These are phyloP conservation scores for Agaricus blazei DNA, from an alignment of 768 basidiomycete species.

Conservation along the genomic window DNA sequence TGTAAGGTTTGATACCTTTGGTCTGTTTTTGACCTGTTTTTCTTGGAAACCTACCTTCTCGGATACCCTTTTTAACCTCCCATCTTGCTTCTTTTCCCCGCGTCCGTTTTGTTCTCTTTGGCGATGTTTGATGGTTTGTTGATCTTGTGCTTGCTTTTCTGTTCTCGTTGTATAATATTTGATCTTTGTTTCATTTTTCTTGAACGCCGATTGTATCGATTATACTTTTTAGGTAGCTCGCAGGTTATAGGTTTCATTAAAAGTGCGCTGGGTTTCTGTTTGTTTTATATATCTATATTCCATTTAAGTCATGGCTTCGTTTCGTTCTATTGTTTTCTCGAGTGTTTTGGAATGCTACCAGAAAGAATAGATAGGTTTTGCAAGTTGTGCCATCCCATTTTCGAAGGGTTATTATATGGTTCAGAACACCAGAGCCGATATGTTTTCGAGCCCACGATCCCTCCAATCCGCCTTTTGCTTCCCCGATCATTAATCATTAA, in stretches of 20 bases:
- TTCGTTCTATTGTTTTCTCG: background rate
- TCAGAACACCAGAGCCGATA: too few species aligned
- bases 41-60: background rate
- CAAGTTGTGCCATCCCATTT: background rate
- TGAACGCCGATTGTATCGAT: conserved; percentile 4
- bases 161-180: conserved; percentile 10
- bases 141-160: too few species aligned
- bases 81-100: background rate
- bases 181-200: conserved; percentile 1
- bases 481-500: too few species aligned
- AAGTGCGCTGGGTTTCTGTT: background rate
- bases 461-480: too few species aligned
- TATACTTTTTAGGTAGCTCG: background rate
- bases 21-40: background rate
- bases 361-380: conserved; percentile 2
- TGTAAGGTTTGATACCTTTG: background rate
- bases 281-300: conserved; percentile 2
- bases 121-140: background rate
- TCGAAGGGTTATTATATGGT: too few species aligned
- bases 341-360: background rate
- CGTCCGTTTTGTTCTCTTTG: background rate
- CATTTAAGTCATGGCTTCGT: background rate
- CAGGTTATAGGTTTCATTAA: background rate
- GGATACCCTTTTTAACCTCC: background rate
- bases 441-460: too few species aligned